Percentiles rank a stretch among this genome's conserved stretches.
phyloP scores from a whole-genome alignment of 257 asterid genomes.

The Mitragyna speciosa region DNA sequence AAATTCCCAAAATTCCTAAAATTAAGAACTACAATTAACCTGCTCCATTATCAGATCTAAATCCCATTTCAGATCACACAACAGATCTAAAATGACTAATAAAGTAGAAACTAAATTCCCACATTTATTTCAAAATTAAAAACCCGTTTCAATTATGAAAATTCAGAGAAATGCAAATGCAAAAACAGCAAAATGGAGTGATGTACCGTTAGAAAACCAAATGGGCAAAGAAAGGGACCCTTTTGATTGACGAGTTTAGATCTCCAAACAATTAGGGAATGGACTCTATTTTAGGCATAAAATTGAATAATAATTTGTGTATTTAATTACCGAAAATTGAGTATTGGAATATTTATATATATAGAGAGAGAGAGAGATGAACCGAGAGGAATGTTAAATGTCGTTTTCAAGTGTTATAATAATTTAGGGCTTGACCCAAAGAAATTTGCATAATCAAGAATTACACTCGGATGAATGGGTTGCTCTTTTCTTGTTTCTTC shows the following conservation, averaged over 20 bases:
- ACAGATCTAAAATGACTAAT: constrained; percentile 25
- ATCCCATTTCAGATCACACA: constrained; percentile 12
- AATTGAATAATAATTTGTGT: background rate
- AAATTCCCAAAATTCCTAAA: constrained; percentile 9
- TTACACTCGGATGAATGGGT: background rate
- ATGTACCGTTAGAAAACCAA: constrained; percentile 1
- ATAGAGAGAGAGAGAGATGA: background rate
- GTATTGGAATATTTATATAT: background rate
- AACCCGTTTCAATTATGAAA: background rate
- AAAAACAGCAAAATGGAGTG: background rate
- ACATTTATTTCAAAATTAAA: background rate
- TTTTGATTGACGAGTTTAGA: background rate
- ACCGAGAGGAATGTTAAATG: background rate
- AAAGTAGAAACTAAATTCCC: background rate
- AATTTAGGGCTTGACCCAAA: constrained; percentile 7
- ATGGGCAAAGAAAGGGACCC: background rate
- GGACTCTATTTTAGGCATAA: too few relatives aligned
- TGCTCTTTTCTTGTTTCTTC: background rate
- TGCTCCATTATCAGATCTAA: background rate
- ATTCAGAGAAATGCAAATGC: background rate
- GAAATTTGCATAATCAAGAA: background rate
- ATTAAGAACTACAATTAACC: constrained; percentile 3
- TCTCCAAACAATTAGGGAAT: background rate
- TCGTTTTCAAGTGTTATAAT: background rate
- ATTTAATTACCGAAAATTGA: background rate